A percentile compares a stretch with the other conserved stretches of the same genome.
Conservation (phyloP, 208 protist genomes). For the Jaenimonas drosophilae region DNA sequence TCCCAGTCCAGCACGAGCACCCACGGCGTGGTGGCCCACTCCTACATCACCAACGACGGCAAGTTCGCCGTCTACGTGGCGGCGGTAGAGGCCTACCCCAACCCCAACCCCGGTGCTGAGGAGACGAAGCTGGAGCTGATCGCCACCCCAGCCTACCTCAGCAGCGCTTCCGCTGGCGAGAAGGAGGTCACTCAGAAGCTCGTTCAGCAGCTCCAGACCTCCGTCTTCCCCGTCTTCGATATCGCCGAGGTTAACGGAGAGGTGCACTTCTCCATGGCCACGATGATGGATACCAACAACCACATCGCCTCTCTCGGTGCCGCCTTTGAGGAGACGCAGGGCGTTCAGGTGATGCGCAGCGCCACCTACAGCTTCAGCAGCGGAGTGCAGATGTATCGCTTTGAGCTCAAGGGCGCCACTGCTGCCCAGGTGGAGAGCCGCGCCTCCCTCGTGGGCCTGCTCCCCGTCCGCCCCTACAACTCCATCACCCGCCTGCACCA, state of each 20-base stretch:
- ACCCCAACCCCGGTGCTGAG: conserved; percentile 12
- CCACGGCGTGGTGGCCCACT: conserved; percentile 15
- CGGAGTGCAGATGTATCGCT: conserved; percentile 61
- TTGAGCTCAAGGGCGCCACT: conserved; percentile 37
- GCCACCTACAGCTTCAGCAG: conserved; percentile 74
- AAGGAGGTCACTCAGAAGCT: conserved; percentile 59
- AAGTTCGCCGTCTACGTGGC: conserved; percentile 48
- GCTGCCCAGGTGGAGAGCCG: conserved; percentile 27
- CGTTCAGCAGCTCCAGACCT: conserved; percentile 35
- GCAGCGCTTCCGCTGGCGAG: neutral
- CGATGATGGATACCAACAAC: conserved; percentile 41
- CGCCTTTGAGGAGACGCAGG: conserved; percentile 56
- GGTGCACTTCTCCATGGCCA: conserved; percentile 59
- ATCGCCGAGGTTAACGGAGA: conserved; percentile 9
- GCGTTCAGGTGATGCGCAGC: conserved; percentile 31
- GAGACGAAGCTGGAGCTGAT: conserved; percentile 32
- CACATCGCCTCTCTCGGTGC: conserved; percentile 54
- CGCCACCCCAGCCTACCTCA: conserved; percentile 26
- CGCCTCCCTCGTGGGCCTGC: conserved; percentile 47
- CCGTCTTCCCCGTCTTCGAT: conserved; percentile 51
- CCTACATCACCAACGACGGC: conserved; percentile 48
- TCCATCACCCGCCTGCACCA: conserved; percentile 63
- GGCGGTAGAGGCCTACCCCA: conserved; percentile 29
- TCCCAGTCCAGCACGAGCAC: conserved; percentile 11
- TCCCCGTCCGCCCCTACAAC: conserved; percentile 62